Conservation (phyloP, 345 rosid species). For the Alliaria petiolata region DNA sequence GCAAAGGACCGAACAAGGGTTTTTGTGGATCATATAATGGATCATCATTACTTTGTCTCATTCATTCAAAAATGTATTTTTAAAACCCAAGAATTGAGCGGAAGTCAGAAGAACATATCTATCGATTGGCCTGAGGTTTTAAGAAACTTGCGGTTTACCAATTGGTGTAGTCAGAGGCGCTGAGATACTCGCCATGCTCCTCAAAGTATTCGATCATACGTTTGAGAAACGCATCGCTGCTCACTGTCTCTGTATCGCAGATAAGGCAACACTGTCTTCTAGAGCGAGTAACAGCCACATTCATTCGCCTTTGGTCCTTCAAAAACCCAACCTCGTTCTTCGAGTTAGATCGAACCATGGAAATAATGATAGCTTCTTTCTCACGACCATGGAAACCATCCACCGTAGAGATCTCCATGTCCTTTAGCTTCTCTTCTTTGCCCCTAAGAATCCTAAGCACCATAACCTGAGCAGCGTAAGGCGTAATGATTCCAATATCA, state of each 20-base stretch:
- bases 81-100: no score
- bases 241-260: constrained; percentile 89
- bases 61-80: no score
- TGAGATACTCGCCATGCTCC: constrained; percentile 86
- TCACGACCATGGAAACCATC: constrained; percentile 99
- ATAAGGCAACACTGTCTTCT: constrained; percentile 91
- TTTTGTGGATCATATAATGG: no score
- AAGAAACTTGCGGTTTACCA: not conserved
- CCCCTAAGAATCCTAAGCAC: constrained; percentile 62
- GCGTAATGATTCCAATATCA: constrained; percentile 89
- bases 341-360: constrained; percentile 94
- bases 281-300: constrained; percentile 91
- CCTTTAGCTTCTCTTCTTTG: constrained; percentile 70
- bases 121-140: no score
- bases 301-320: constrained; percentile 83
- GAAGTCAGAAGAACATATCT: no score
- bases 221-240: constrained; percentile 63
- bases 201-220: constrained; percentile 81
- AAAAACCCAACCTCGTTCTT: constrained; percentile 91
- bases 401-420: constrained; percentile 87
- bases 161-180: constrained; percentile 71
- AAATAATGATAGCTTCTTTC: constrained; percentile 90
- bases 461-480: constrained; percentile 97
- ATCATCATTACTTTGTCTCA: no score
- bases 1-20: no score